Base-by-base conservation (phyloP, 805 yeast species). In the Wickerhamomyces subpelliculosus region DNA sequence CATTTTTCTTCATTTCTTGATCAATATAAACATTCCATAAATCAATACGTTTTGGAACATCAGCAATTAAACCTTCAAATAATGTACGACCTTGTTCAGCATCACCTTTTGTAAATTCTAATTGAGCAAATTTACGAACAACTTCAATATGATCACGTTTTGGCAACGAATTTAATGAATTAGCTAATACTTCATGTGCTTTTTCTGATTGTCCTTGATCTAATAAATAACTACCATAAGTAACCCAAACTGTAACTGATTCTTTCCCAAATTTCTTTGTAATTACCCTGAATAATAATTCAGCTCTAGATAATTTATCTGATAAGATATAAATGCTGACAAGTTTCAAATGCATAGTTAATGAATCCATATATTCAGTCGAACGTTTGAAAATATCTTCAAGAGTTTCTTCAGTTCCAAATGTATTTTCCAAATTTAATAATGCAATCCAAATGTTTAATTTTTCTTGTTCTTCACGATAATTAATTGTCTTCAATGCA, bases 21-120 rank as follows among this genome's bases (percentile, higher is more conserved):
- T 90, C 98, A 47, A 90, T 74, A 62, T 88, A 90, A 29, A 90
- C 95, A 54, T 84, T 89, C 97, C 97, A 90, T 44, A 90, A 62
- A 61, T 90, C 98, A 44, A 86, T 75, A 64, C 95, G 78, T 70
- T 87, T 87, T 38, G 96, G 93, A 34, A 84, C 90, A 56, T 89
- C 93, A 19, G 90, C 75, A 38, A 90, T 61, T 46, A 90, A 73
- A 42, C 97, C 97, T 66, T 90, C 97, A 54, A 90, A 86, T 49
- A 90, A 70, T 2, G 97, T 85, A 58, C 97, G 80, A 38, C 95
- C 98, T 60, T 89, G 90, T 62, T 90, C 98, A 8, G 87, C 67
- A 47, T 88, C 96, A 49, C 97, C 97, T 61, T 81, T 80, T 39
- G 69, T 50, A 60, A 81, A 90, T 61, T 90, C 97, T 39, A 89